Conservation (phyloP, 2,329 filamentous ascomycete genomes). For the Hypoxylon rubiginosum region DNA sequence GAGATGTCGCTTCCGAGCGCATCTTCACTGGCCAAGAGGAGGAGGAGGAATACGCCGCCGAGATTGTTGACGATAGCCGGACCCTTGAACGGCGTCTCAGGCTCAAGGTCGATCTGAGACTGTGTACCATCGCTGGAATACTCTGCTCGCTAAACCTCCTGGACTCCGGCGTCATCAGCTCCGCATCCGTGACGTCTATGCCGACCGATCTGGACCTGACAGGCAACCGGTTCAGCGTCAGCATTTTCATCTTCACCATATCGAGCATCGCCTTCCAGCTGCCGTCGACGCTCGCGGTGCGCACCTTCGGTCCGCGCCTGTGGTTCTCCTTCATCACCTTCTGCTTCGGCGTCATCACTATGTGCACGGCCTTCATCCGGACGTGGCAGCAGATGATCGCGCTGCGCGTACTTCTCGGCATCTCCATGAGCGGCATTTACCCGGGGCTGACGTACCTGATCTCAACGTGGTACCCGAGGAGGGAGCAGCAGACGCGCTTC, state of each 20-base stretch:
- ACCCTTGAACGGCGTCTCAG: conserved; percentile 56
- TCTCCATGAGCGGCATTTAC: conserved; percentile 70
- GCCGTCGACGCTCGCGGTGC: conserved; percentile 75
- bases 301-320: conserved; percentile 72
- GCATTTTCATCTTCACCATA: conserved; percentile 81
- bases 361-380: conserved; percentile 76
- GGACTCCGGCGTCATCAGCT: conserved; percentile 77
- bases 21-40: conserved; percentile 31
- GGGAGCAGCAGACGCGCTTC: conserved; percentile 75
- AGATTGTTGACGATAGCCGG: conserved; percentile 26
- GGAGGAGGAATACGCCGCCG: conserved; percentile 21
- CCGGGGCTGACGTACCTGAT: conserved; percentile 66
- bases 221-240: conserved; percentile 76
- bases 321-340: conserved; percentile 77
- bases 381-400: conserved; percentile 79
- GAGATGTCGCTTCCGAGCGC: conserved; percentile 28
- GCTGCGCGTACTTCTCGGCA: conserved; percentile 74
- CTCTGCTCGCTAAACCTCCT: conserved; percentile 77
- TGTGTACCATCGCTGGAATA: conserved; percentile 79
- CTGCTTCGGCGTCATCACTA: conserved; percentile 71
- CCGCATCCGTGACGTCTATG: conserved; percentile 78
- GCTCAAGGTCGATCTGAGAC: conserved; percentile 74
- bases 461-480: conserved; percentile 72
- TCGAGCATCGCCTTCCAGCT: conserved; percentile 76
- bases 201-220: conserved; percentile 72